phyloP scores from a whole-genome alignment of 2,329 filamentous ascomycete genomes.

The Phyllosticta ampelicida region DNA sequence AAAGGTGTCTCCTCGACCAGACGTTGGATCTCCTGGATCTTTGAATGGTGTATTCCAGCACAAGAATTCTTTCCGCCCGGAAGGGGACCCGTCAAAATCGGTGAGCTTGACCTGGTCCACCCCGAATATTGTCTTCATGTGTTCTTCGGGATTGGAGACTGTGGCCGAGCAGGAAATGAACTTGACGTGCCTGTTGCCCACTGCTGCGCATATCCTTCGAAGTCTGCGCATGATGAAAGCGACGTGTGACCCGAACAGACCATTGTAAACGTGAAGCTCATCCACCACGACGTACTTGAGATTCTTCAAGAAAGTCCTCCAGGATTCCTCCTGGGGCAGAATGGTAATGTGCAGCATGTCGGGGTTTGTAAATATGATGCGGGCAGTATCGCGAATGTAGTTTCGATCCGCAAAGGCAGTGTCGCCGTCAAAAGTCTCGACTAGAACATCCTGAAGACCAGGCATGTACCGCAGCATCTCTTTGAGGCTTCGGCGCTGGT shows the following conservation, averaged over 20 bases:
- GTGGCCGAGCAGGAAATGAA: conserved; percentile 97
- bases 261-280: conserved; percentile 94
- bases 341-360: conserved; percentile 97
- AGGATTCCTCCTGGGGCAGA: conserved; percentile 78
- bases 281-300: conserved; percentile 75
- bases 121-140: conserved; percentile 93
- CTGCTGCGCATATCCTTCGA: conserved; percentile 74
- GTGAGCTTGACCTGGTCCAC: conserved; percentile 69
- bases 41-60: conserved; percentile 98
- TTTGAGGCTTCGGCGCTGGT: conserved; percentile 79
- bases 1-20: conserved; percentile 72
- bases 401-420: conserved; percentile 74
- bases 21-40: conserved; percentile 75
- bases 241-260: conserved; percentile 85
- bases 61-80: conserved; percentile 84
- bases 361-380: conserved; percentile 94
- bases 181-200: conserved; percentile 74
- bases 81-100: conserved; percentile 87
- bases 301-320: conserved; percentile 81
- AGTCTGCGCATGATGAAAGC: conserved; percentile 89
- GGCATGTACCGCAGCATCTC: conserved; percentile 76
- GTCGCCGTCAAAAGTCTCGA: conserved; percentile 94
- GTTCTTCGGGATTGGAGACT: conserved; percentile 80
- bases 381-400: conserved; percentile 71
- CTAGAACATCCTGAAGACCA: conserved; percentile 60